Conservation (phyloP, 768 basidiomycete species). For the Pholiota conissans region DNA sequence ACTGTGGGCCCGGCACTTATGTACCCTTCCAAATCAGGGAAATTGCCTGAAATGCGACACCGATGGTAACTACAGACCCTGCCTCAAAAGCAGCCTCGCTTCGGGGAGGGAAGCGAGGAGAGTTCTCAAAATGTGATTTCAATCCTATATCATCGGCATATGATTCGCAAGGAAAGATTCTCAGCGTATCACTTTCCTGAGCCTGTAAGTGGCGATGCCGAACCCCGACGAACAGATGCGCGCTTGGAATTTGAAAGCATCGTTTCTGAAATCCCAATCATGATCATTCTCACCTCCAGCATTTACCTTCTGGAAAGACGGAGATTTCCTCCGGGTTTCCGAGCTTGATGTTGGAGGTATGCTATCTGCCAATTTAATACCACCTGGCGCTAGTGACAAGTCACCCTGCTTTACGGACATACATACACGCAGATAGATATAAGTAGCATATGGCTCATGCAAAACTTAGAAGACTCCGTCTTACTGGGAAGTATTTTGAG, state of each 20-base stretch:
- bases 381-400: neutral
- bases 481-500: neutral
- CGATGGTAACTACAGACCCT: neutral
- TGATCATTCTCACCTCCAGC: neutral
- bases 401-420: neutral
- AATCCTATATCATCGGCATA: constrained; percentile 4
- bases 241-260: neutral
- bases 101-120: neutral
- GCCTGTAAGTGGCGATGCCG: neutral
- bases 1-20: neutral
- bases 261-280: neutral
- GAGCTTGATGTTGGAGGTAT: neutral
- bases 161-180: neutral
- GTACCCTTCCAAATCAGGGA: constrained; percentile 2
- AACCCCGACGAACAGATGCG: neutral
- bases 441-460: neutral
- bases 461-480: neutral
- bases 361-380: neutral
- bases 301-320: constrained; percentile 2
- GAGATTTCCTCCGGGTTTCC: constrained; percentile 5
- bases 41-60: constrained; percentile 1
- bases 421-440: neutral
- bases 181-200: neutral
- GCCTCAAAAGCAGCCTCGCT: neutral
- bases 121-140: neutral